Evolutionary conservation across 345 rosid species (phyloP).

Genomic region (Eucalyptus microcorys): DNA sequence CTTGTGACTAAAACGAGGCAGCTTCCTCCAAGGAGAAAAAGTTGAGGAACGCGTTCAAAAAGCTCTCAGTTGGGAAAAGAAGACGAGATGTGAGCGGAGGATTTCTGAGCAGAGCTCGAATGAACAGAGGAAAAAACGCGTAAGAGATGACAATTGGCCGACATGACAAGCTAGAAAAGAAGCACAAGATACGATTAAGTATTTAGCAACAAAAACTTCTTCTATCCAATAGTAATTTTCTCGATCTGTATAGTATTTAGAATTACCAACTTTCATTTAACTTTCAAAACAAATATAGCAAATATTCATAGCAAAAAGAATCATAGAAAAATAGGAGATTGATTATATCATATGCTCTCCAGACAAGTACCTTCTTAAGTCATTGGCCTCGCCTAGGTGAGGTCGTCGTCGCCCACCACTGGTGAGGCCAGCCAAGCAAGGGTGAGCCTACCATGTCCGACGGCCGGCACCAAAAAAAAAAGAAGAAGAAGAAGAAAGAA

Average conservation of each 20-base stretch:
- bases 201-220: neutral
- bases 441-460: too few relatives aligned
- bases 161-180: neutral
- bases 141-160: too few relatives aligned
- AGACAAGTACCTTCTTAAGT: neutral
- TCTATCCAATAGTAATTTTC: too few relatives aligned
- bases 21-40: neutral
- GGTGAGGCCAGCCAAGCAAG: too few relatives aligned
- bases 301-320: neutral
- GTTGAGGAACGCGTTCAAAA: too few relatives aligned
- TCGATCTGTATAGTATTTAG: neutral
- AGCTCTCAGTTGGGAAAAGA: neutral
- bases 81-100: neutral
- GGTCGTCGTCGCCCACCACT: too few relatives aligned
- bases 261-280: neutral
- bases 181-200: neutral
- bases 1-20: neutral
- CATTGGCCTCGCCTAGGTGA: neutral
- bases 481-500: too few relatives aligned
- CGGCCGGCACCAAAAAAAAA: too few relatives aligned
- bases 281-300: neutral
- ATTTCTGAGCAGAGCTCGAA: too few relatives aligned
- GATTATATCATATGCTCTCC: neutral
- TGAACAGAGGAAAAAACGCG: too few relatives aligned
- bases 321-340: neutral